Base-by-base conservation (phyloP, 2,329 filamentous ascomycete species). In the Monosporascus sp. region DNA sequence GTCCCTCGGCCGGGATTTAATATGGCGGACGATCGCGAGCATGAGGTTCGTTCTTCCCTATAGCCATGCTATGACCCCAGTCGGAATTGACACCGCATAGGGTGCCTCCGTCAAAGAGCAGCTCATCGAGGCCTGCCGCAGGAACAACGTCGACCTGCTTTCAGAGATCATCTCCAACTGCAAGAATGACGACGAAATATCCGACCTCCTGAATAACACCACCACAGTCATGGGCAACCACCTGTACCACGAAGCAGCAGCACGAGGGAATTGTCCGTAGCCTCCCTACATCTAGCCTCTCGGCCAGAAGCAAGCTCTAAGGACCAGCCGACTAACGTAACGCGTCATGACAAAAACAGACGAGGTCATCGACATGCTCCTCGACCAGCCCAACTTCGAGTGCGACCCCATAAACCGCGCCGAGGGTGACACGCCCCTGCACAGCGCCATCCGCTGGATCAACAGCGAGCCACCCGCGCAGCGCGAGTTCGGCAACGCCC, bases 141-240 rank as follows among this genome's bases (percentile, higher is more conserved):
- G 91, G 67, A 93, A 97, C 80, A 97, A 97, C 74, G 86, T 86
- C 61, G 87, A 93, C 51, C 84, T 97, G 56, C 84, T 97, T 53
- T 74, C 82, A 63, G 87, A 94, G 64, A 81, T 92, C 53, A 79
- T 97, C 61, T 73, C 80, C 43, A 74, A 75, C 60, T 75, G 82
- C 66, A 81, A 81, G 60, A 73, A 75, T 54, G 84, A 86, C 51
- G 79, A 83, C 55, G 79, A 88, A 64, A 84, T 90, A 56, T 85
- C 91, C 37, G 71, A 81, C 49, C 85, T 96, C 60, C 84, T 99
- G 69, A 99, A 99, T 77, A 81, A 83, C 48, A 89, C 92, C 49
- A 88, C 84, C 46, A 91, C 94, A 64, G 85, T 91, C 11, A 79
- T 97, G 74, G 94, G 94, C 50, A 92, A 93, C 72, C 84, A 93